These are phyloP conservation scores for Anacardium occidentale DNA, from an alignment of 345 rosid species.

Conservation along the genomic window DNA sequence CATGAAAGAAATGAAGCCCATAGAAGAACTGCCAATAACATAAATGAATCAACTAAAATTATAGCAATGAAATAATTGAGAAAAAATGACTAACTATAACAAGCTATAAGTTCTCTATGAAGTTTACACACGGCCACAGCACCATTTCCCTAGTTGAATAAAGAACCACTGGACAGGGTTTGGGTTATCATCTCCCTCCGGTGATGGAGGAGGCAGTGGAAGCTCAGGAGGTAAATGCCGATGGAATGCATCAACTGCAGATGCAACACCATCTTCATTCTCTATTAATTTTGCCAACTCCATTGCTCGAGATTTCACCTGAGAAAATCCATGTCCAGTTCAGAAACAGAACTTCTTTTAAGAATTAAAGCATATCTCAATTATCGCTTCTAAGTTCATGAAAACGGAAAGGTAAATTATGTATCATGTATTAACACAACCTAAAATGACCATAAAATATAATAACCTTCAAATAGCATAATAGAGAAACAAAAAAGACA, in stretches of 20 bases:
- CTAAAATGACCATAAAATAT: background rate
- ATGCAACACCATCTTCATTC: slow-evolving; percentile 92
- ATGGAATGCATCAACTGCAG: slow-evolving; percentile 89
- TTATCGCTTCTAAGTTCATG: background rate
- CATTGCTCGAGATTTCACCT: slow-evolving; percentile 76
- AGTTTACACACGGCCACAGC: slow-evolving; percentile 47
- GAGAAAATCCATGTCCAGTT: slow-evolving; percentile 13
- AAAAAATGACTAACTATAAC: slow-evolving; percentile 21
- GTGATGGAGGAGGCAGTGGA: slow-evolving; percentile 45
- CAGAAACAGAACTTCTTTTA: background rate
- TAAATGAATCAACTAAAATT: slow-evolving; percentile 36
- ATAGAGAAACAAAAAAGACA: slow-evolving; percentile 12
- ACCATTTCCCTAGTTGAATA: slow-evolving; percentile 58
- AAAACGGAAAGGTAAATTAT: background rate
- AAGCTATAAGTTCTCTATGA: slow-evolving; percentile 16
- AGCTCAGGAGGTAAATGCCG: slow-evolving; percentile 73
- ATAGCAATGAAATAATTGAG: slow-evolving; percentile 12
- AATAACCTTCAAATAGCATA: background rate
- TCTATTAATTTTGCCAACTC: slow-evolving; percentile 73
- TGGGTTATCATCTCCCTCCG: slow-evolving; percentile 46
- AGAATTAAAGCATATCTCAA: too few relatives aligned
- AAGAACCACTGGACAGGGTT: slow-evolving; percentile 65
- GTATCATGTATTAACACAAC: background rate
- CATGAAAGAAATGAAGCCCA: slow-evolving; percentile 38
- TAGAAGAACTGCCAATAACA: slow-evolving; percentile 32